A percentile compares a stretch with the other conserved stretches of the same genome.
Evolutionary conservation across 208 protist species (phyloP).

Genomic region (Trypanosoma melophagium): DNA sequence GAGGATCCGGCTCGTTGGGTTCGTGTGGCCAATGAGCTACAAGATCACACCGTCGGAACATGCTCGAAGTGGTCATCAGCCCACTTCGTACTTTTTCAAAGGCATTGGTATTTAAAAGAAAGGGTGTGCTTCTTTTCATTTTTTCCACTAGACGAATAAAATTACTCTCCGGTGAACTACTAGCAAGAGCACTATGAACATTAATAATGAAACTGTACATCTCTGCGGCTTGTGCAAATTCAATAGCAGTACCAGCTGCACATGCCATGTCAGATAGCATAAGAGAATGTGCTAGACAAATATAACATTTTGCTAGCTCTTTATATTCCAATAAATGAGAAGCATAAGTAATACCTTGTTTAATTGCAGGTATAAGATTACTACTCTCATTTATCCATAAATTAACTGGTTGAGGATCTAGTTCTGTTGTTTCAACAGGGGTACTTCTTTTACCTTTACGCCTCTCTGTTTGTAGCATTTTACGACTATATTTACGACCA

Average conservation of each 20-base stretch:
- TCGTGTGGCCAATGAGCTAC: conserved; percentile 27
- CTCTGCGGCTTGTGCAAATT: conserved; percentile 38
- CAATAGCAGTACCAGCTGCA: conserved; percentile 33
- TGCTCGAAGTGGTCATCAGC: conserved; percentile 23
- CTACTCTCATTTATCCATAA: conserved; percentile 17
- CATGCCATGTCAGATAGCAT: conserved; percentile 9
- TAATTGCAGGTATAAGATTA: conserved; percentile 11
- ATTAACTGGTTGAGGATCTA: neutral
- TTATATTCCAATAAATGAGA: conserved; percentile 24
- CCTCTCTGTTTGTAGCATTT: neutral
- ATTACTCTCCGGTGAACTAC: conserved; percentile 18
- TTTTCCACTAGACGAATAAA: conserved; percentile 20
- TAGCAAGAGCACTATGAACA: conserved; percentile 13
- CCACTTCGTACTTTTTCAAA: conserved; percentile 21
- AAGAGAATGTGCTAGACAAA: conserved; percentile 23
- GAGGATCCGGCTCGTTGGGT: conserved; percentile 22
- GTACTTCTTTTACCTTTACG: conserved; percentile 1
- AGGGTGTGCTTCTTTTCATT: conserved; percentile 17
- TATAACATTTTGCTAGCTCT: conserved; percentile 22
- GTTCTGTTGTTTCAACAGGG: neutral
- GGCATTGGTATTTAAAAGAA: conserved; percentile 23
- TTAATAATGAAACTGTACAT: conserved; percentile 30
- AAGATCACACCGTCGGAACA: conserved; percentile 28
- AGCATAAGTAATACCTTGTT: neutral
- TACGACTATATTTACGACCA: conserved; percentile 1